phyloP scores from a whole-genome alignment of 192 early-diverging fungal genomes.

The Coemansia sp. region DNA sequence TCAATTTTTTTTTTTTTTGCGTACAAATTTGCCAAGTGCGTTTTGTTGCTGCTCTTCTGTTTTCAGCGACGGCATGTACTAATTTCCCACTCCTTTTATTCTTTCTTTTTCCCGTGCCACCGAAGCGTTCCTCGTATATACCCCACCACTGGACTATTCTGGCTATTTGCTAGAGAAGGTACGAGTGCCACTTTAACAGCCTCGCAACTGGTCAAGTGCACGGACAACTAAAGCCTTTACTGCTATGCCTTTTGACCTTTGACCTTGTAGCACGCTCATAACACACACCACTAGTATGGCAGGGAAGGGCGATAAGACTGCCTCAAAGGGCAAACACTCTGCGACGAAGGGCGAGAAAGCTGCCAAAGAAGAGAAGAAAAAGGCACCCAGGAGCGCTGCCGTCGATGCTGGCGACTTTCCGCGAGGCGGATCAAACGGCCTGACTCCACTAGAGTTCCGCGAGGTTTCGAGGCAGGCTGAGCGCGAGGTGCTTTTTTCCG shows the following conservation, averaged over 20 bases:
- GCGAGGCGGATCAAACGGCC: conserved; percentile 74
- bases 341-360: not conserved
- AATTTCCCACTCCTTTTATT: not conserved
- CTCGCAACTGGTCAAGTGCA: not conserved
- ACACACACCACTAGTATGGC: conserved; percentile 8
- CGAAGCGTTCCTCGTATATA: not conserved
- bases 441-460: conserved; percentile 81
- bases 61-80: not conserved
- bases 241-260: not conserved
- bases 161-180: not conserved
- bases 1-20: not conserved
- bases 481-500: conserved; percentile 61
- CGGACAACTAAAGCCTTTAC: not conserved
- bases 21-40: not conserved
- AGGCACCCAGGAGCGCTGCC: conserved; percentile 22
- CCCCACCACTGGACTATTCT: not conserved
- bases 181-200: not conserved
- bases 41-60: not conserved
- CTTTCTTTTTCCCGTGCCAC: not conserved
- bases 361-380: conserved; percentile 12
- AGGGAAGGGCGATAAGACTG: conserved; percentile 16
- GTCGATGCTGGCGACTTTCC: conserved; percentile 68
- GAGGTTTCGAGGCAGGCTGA: conserved; percentile 76
- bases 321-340: not conserved
- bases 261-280: not conserved